Percentiles rank a stretch among this genome's conserved stretches.
Evolutionary conservation across 23 red algal genomes (phyloP).

Genomic region (Agarophyton chilense): DNA sequence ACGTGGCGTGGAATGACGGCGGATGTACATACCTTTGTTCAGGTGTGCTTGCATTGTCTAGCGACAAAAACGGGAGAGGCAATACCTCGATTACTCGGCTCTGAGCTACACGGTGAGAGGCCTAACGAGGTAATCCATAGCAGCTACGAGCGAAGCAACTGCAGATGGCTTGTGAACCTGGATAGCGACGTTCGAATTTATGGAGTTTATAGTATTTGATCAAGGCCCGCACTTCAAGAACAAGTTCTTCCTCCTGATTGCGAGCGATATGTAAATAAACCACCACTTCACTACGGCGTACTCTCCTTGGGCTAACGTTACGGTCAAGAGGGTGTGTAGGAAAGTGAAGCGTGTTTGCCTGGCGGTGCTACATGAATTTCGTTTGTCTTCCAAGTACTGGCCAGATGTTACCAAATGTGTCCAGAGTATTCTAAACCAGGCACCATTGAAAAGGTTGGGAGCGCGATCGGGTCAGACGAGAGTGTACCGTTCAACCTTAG

Average conservation of each 20-base stretch:
- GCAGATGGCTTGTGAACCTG: slow-evolving; percentile 3
- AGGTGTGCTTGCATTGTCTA: slow-evolving; percentile 39
- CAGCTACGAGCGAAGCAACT: neutral
- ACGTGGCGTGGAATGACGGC: slow-evolving; percentile 24
- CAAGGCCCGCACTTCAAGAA: slow-evolving; percentile 11
- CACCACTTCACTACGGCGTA: slow-evolving; percentile 14
- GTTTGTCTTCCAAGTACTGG: neutral
- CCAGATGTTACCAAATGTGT: neutral
- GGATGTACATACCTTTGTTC: slow-evolving; percentile 28
- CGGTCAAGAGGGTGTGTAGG: neutral
- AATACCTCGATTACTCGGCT: slow-evolving; percentile 10
- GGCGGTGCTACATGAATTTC: neutral
- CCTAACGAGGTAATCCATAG: slow-evolving; percentile 43
- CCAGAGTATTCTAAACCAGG: slow-evolving; percentile 11
- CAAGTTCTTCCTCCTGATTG: neutral
- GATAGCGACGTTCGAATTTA: slow-evolving; percentile 1
- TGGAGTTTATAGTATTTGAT: slow-evolving; percentile 21
- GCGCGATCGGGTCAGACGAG: neutral
- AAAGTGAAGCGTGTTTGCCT: neutral
- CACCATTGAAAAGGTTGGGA: neutral
- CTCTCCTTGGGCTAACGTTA: neutral
- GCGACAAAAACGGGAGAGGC: neutral
- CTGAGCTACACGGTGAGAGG: neutral
- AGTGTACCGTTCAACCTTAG: neutral
- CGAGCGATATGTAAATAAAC: neutral